phyloP scores from a whole-genome alignment of 768 basidiomycete genomes.

The Lactifluus volemus region DNA sequence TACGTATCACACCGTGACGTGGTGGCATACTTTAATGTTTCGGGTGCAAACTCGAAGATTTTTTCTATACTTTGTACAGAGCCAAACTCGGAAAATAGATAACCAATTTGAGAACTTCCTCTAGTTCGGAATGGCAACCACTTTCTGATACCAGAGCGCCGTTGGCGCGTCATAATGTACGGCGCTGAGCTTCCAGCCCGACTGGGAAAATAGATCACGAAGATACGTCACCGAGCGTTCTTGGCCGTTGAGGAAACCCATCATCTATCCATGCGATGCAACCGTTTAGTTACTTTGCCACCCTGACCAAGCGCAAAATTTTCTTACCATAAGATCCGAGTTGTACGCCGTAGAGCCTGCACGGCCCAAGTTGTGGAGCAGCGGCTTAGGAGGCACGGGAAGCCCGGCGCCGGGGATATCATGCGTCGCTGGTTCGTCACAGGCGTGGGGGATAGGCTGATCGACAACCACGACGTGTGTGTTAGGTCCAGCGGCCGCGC shows the following conservation, averaged over 20 bases:
- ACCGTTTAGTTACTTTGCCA: neutral
- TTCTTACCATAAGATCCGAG: constrained; percentile 16
- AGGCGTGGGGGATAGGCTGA: constrained; percentile 21
- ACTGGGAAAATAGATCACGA: neutral
- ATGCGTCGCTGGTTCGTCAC: constrained; percentile 13
- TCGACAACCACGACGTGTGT: constrained; percentile 26
- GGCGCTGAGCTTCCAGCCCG: neutral
- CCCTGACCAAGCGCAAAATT: no score
- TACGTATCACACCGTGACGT: no score
- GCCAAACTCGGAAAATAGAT: no score
- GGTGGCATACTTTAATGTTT: no score
- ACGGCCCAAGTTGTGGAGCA: constrained; percentile 22
- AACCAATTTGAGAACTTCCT: no score
- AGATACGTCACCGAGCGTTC: constrained; percentile 1
- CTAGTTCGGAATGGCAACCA: neutral
- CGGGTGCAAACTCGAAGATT: no score
- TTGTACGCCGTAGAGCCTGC: constrained; percentile 15
- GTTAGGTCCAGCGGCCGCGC: constrained; percentile 20
- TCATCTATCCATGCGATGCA: neutral
- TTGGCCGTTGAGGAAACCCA: neutral
- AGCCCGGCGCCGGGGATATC: constrained; percentile 15
- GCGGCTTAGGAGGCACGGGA: constrained; percentile 19
- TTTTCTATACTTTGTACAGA: no score
- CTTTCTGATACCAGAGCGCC: neutral
- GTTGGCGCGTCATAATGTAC: neutral